These are phyloP conservation scores for Leccinum imitatum DNA, from an alignment of 768 basidiomycete genomes.

Conservation along the genomic window DNA sequence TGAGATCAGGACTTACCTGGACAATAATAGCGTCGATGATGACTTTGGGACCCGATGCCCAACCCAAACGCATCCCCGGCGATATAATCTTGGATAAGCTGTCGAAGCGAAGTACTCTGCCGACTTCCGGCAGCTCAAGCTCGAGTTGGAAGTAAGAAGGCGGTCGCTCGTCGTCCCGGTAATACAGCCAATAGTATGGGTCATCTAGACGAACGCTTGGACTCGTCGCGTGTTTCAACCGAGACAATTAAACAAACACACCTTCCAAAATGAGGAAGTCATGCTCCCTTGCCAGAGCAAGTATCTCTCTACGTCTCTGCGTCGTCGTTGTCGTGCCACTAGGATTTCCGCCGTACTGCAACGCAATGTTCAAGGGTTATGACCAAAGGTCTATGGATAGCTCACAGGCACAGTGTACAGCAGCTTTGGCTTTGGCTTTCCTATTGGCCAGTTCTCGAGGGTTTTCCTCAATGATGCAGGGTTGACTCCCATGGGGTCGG, in stretches of 20 bases:
- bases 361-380: background rate
- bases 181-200: slow-evolving; percentile 69
- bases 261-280: slow-evolving; percentile 80
- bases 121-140: background rate
- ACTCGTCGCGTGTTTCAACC: background rate
- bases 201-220: slow-evolving; percentile 46
- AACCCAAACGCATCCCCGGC: too few relatives aligned
- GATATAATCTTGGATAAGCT: slow-evolving; percentile 55
- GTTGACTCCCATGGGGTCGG: slow-evolving; percentile 64
- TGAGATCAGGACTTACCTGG: too few relatives aligned
- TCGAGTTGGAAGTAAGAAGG: background rate
- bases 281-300: slow-evolving; percentile 63
- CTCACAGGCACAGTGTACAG: slow-evolving; percentile 73
- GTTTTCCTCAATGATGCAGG: slow-evolving; percentile 56
- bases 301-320: slow-evolving; percentile 60
- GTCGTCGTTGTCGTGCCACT: slow-evolving; percentile 71
- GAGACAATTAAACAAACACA: slow-evolving; percentile 14
- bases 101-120: slow-evolving; percentile 71
- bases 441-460: slow-evolving; percentile 65
- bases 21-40: too few relatives aligned
- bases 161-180: slow-evolving; percentile 50
- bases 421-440: slow-evolving; percentile 65
- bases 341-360: slow-evolving; percentile 74
- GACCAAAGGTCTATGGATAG: background rate
- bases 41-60: too few relatives aligned